phyloP scores from a whole-genome alignment of 768 basidiomycete species.

The Phylloporus sp. region DNA sequence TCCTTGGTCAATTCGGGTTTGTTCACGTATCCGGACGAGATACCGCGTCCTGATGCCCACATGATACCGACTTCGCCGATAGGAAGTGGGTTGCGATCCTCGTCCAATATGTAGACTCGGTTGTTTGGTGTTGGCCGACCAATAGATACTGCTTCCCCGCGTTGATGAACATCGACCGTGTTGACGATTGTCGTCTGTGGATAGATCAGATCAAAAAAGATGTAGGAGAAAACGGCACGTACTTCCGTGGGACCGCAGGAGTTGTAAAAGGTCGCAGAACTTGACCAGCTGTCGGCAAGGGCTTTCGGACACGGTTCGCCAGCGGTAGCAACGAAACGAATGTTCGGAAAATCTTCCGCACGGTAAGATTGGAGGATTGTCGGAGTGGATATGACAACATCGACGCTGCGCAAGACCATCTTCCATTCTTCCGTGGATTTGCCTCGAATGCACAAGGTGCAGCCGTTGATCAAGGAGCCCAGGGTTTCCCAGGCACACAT shows the following conservation, averaged over 20 bases:
- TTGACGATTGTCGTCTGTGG: not conserved
- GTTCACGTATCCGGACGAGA: not conserved
- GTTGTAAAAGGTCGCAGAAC: not conserved
- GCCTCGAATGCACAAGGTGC: not conserved
- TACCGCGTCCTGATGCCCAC: not conserved
- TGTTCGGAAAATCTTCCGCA: not conserved
- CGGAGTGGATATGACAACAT: not conserved
- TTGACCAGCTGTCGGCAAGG: not conserved
- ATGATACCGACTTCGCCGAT: not conserved
- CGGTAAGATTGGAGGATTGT: not conserved
- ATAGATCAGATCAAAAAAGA: not conserved
- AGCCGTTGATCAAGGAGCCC: not conserved
- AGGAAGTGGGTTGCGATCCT: not conserved
- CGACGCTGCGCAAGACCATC: not conserved
- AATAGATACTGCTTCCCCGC: not conserved
- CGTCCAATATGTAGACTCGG: not conserved
- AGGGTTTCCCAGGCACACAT: not conserved
- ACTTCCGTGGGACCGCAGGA: conserved; percentile 1
- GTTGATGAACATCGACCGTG: not conserved
- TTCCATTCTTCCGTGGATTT: not conserved
- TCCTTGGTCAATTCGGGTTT: not conserved
- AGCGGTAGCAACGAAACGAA: not conserved
- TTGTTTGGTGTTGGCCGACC: not conserved
- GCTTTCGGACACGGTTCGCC: not conserved
- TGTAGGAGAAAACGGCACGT: not conserved